Percentiles rank a stretch among this genome's conserved stretches.
Evolutionary conservation across 768 basidiomycete genomes (phyloP).

Genomic region (Pisolithus microcarpus): DNA sequence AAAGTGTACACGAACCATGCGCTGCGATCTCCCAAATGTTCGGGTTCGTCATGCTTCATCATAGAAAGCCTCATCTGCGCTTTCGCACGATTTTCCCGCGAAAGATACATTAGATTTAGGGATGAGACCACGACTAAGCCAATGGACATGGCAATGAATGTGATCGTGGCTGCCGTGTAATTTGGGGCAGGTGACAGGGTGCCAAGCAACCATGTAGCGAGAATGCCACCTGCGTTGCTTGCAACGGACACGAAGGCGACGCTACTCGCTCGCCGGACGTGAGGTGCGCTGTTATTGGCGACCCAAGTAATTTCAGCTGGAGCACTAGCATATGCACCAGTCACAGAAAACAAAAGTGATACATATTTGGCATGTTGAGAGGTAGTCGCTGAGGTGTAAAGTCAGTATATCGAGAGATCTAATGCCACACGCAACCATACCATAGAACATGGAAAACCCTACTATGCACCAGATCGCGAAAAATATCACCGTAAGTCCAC

Average conservation of each 20-base stretch:
- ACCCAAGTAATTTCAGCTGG: conserved; percentile 53
- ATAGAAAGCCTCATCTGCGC: conserved; percentile 26
- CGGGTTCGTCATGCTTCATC: conserved; percentile 29
- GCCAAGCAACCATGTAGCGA: conserved; percentile 55
- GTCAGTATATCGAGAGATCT: not conserved
- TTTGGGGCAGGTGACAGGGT: conserved; percentile 40
- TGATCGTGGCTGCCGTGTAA: conserved; percentile 42
- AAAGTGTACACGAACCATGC: conserved; percentile 51
- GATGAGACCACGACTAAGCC: conserved; percentile 31
- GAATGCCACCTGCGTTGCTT: conserved; percentile 54
- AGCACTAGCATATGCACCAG: conserved; percentile 46
- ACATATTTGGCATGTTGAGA: conserved; percentile 42
- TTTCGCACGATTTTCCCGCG: conserved; percentile 41
- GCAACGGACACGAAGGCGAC: conserved; percentile 52
- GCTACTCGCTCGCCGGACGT: conserved; percentile 49
- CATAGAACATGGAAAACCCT: conserved; percentile 52
- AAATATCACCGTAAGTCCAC: conserved; percentile 41
- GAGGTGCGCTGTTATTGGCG: conserved; percentile 55
- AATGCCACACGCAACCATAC: conserved; percentile 22
- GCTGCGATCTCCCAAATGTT: conserved; percentile 41
- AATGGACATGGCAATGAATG: conserved; percentile 30
- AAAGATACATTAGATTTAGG: conserved; percentile 36
- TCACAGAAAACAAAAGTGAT: conserved; percentile 48
- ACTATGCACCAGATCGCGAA: conserved; percentile 36
- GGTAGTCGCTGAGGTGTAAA: conserved; percentile 8